Base-by-base conservation (phyloP, 345 rosid genomes). In the Clarkia xantiana region DNA sequence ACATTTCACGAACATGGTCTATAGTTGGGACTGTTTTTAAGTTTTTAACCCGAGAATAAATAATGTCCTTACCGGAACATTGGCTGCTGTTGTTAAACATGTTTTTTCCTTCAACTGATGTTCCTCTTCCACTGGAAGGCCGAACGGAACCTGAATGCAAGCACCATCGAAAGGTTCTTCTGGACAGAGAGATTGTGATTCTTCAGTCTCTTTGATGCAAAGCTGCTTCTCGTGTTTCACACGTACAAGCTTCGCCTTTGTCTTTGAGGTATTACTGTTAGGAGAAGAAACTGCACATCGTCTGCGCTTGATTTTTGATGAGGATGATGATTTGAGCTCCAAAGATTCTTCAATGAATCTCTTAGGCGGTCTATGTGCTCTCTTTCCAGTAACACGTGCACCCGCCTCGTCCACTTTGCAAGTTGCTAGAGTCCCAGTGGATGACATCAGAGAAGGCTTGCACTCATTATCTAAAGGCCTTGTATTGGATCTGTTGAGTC, bases 81-180 rank as follows among this genome's bases (percentile, higher is more conserved):
- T 29, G 9, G 36, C 36, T 29, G 36, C 8, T 29, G 36, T 29
- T 18, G 40, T 14, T 49, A 42, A 49, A 42, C 40, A 29, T 36
- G 45, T 14, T 17, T 44, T 16, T 42, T 43, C 62, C 40, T 40
- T 48, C 14, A 29, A 46, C 10, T 58, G 47, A 14, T 58, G 47
- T 25, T 36, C 62, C 25, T 58, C 62, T 58, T 58, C 62, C 7
- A 58, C 55, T 6, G 65, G 65, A 34, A 62, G 60, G 16, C 65
- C 65, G 49, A 62, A 62, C 0, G 65, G 65, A 55, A 62, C 65
- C 42, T 62, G 65, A 23, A 62, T 62, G 40, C 65, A 62, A 16
- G 57, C 63, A 19, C 59, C 60, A 18, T 54, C 18, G 18, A 62
- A 62, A 16, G 55, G 34, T 40, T 51, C 65, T n/a, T 36, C 46